Conservation (phyloP, 1,139 yeast species). For the Scheffersomyces quercinus region DNA sequence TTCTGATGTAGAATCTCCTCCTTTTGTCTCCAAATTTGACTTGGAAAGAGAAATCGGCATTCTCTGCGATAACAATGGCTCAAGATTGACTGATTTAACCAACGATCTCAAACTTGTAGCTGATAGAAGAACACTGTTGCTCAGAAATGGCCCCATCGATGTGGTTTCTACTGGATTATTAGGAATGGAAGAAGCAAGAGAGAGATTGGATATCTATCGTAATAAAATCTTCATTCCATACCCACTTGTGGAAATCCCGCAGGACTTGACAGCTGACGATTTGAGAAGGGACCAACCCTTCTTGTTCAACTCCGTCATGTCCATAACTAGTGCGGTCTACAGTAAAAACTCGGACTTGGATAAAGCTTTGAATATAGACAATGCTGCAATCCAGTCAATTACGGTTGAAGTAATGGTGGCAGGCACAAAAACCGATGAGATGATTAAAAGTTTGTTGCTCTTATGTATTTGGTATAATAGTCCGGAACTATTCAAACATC, state of each 20-base stretch:
- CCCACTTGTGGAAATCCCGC: slow-evolving; percentile 59
- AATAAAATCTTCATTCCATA: slow-evolving; percentile 37
- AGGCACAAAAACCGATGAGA: slow-evolving; percentile 73
- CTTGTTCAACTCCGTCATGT: slow-evolving; percentile 64
- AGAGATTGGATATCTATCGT: slow-evolving; percentile 45
- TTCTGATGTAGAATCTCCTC: slow-evolving; percentile 23
- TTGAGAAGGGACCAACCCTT: slow-evolving; percentile 57
- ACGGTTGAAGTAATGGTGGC: slow-evolving; percentile 64
- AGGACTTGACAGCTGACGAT: slow-evolving; percentile 41
- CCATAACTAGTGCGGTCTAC: slow-evolving; percentile 53
- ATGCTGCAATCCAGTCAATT: slow-evolving; percentile 57
- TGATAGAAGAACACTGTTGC: slow-evolving; percentile 37
- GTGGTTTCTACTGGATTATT: slow-evolving; percentile 49
- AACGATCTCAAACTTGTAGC: slow-evolving; percentile 34
- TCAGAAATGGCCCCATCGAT: slow-evolving; percentile 34
- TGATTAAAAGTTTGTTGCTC: slow-evolving; percentile 61
- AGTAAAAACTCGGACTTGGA: slow-evolving; percentile 29
- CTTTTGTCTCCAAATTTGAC: slow-evolving; percentile 32
- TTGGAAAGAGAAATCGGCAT: slow-evolving; percentile 38
- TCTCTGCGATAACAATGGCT: slow-evolving; percentile 29
- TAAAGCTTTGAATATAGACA: slow-evolving; percentile 49
- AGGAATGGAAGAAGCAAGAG: slow-evolving; percentile 50
- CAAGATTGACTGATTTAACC: slow-evolving; percentile 39
- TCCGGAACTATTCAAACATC: slow-evolving; percentile 77
- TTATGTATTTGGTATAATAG: slow-evolving; percentile 80